Conservation (phyloP, 208 protist species). For the Trypanosoma avium region DNA sequence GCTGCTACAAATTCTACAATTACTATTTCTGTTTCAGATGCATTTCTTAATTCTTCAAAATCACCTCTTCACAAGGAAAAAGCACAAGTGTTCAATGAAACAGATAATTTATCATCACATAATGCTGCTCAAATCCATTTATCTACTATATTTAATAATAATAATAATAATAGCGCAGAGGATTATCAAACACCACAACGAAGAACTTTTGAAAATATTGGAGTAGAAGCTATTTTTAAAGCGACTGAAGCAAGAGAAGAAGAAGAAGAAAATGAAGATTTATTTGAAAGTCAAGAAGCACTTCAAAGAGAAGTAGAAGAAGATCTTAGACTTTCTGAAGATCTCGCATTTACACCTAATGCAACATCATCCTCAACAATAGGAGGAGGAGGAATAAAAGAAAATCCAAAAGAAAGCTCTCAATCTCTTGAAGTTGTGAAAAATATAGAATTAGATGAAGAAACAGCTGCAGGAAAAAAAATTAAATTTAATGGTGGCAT, state of each 20-base stretch:
- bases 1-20: too few relatives aligned
- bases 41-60: too few relatives aligned
- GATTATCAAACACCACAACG: background rate
- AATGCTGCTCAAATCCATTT: background rate
- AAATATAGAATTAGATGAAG: too few relatives aligned
- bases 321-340: constrained; percentile 69
- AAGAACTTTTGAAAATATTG: background rate
- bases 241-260: background rate
- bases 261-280: background rate
- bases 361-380: too few relatives aligned
- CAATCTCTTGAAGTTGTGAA: too few relatives aligned
- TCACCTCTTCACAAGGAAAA: too few relatives aligned
- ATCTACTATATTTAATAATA: background rate
- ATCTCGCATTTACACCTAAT: constrained; percentile 55
- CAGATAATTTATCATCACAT: background rate
- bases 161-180: background rate
- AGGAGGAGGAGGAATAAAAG: too few relatives aligned
- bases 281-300: constrained; percentile 22
- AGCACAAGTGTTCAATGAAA: too few relatives aligned
- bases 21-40: too few relatives aligned
- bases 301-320: constrained; percentile 54
- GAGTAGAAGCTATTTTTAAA: too few relatives aligned
- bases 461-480: too few relatives aligned
- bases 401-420: too few relatives aligned
- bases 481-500: background rate